phyloP scores from a whole-genome alignment of 2,329 filamentous ascomycete genomes.

The Fusarium sp. region DNA sequence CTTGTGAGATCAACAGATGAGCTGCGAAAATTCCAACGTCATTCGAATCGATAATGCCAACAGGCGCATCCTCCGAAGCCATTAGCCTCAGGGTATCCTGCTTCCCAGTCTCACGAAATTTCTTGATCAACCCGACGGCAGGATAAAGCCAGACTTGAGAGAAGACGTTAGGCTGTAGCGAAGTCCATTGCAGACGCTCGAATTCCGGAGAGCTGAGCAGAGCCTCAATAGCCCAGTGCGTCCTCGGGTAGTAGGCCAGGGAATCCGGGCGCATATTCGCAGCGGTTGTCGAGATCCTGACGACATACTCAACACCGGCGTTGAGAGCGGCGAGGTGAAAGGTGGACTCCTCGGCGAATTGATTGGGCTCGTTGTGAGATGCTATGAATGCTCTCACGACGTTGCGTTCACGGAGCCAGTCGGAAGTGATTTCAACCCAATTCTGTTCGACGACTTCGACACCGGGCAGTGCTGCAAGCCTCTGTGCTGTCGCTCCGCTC shows the following conservation, averaged over 20 bases:
- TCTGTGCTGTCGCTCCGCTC: background rate
- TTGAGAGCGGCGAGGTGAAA: background rate
- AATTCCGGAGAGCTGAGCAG: background rate
- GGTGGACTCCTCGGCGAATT: background rate
- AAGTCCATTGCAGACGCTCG: background rate
- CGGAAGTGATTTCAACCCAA: background rate
- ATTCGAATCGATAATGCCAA: background rate
- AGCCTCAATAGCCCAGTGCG: background rate
- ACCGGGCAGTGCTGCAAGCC: background rate
- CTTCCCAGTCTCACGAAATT: background rate
- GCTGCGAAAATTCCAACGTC: background rate
- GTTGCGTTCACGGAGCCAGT: background rate
- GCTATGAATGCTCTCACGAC: background rate
- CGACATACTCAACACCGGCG: rapidly evolving
- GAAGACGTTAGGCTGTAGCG: background rate
- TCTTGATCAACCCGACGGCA: background rate
- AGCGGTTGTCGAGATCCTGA: background rate
- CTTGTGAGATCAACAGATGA: rapidly evolving
- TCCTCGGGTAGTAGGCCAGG: background rate
- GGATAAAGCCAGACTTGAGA: rapidly evolving
- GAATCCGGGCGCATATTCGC: background rate
- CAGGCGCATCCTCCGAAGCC: background rate
- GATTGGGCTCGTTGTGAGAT: background rate
- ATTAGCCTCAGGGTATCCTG: background rate
- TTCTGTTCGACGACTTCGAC: slow-evolving; percentile 1